Percentiles rank a stretch among this genome's conserved stretches.
These are phyloP conservation scores for Aurinia saxatilis DNA, from an alignment of 345 rosid genomes.

Conservation along the genomic window DNA sequence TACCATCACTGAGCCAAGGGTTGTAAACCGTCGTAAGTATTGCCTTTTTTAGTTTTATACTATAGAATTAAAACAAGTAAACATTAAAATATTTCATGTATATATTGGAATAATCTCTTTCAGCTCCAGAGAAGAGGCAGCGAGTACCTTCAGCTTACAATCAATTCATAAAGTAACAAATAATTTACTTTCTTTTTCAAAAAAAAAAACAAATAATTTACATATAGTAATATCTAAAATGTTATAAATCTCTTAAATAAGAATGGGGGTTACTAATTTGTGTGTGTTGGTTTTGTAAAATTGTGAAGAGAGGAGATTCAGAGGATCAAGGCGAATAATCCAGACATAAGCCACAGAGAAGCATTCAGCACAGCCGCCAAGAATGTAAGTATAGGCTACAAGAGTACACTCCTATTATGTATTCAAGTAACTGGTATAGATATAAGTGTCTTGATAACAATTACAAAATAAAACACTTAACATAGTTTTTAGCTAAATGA, in stretches of 20 bases:
- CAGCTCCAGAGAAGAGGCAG: conserved; percentile 99
- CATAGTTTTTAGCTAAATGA: no score
- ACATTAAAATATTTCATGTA: not conserved
- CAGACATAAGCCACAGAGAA: conserved; percentile 94
- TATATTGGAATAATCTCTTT: conserved; percentile 12
- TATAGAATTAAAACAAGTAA: not conserved
- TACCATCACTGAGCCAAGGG: conserved; percentile 37
- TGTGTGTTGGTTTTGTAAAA: not conserved
- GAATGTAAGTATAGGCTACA: conserved; percentile 74
- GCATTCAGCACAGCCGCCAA: conserved; percentile 99
- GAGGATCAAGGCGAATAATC: conserved; percentile 96
- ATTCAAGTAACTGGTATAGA: no score
- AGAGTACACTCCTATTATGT: no score
- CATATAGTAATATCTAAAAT: not conserved
- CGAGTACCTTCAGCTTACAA: conserved; percentile 98
- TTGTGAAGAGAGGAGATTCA: conserved; percentile 85
- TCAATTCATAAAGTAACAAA: conserved; percentile 85
- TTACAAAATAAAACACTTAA: no score
- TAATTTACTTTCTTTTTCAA: not conserved
- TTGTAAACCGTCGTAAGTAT: conserved; percentile 65
- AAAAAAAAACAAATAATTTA: no score
- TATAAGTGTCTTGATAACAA: no score
- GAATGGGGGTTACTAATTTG: not conserved
- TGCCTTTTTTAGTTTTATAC: not conserved
- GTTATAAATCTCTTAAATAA: no score